Evolutionary conservation across 2,329 filamentous ascomycete species (phyloP).

Genomic region (Penicillium freii): DNA sequence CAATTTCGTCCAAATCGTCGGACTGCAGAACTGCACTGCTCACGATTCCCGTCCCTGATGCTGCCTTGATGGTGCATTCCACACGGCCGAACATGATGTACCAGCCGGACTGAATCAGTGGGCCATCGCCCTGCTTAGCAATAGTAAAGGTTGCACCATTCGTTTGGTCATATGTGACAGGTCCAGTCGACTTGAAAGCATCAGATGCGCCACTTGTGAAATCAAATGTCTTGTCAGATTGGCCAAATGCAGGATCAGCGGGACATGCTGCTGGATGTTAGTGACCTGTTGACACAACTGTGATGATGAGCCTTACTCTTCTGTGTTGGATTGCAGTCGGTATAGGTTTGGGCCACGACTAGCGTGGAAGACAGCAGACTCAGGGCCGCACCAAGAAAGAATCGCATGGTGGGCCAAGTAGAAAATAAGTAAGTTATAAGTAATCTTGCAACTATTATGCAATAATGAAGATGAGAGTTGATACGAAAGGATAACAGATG

Average conservation of each 20-base stretch:
- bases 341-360: conserved; percentile 44
- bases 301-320: conserved; percentile 30
- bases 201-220: conserved; percentile 75
- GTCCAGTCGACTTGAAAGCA: conserved; percentile 70
- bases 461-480: conserved; percentile 2
- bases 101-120: conserved; percentile 83
- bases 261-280: conserved; percentile 58
- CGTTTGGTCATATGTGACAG: conserved; percentile 65
- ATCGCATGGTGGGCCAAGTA: conserved; percentile 32
- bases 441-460: not conserved
- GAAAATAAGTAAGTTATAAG: not conserved
- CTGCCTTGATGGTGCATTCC: conserved; percentile 79
- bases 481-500: not conserved
- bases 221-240: conserved; percentile 72
- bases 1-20: conserved; percentile 91
- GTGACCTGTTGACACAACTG: not conserved
- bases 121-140: conserved; percentile 72
- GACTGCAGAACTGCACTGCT: conserved; percentile 89
- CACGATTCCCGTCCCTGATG: conserved; percentile 86
- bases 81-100: conserved; percentile 99
- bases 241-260: conserved; percentile 75
- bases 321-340: conserved; percentile 44
- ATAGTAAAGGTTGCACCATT: conserved; percentile 83
- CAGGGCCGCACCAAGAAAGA: conserved; percentile 26
- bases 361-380: conserved; percentile 29